Evolutionary conservation across 1,139 yeast species (phyloP), one percentile per base, ranked within the genome.

Genomic region (Yamadazyma sp.): DNA sequence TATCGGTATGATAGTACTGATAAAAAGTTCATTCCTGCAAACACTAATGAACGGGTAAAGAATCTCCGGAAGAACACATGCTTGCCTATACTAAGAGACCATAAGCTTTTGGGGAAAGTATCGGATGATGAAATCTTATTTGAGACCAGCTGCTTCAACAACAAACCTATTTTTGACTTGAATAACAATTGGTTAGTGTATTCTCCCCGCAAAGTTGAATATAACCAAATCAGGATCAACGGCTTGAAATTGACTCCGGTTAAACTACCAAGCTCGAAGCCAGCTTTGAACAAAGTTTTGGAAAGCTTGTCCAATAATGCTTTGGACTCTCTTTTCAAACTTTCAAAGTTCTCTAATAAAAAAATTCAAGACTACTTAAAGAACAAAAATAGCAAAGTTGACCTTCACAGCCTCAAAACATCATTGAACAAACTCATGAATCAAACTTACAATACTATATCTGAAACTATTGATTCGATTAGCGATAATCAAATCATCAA

Each of bases 161-260:
- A 31, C 1, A 75, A 72, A 39, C 72, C 79, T 0, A 64, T 78
- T 4, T 76, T 71, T 54, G 82, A 77, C 47, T 47, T 78, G 10
- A 66, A 67, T 28, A 80, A 78, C 5, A 59, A 72, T 35, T 75
- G 78, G 73, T 53, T 80, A 25, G 75, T 69, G 1, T 79, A 75
- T 48, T 70, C 67, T 5, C 76, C 79, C 4, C 57, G 64, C 3
- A 62, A 60, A 39, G 44, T 43, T 6, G 76, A 70, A 46, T 66
- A 62, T 46, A 52, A 57, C 24, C 64, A 61, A 32, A 45, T 65
- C 29, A 58, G 53, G 31, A 45, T 59, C 8, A 53, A 50, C 36
- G 39, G 43, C 24, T 32, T 31, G 8, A 37, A 24, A 31, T 58
- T 70, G 23, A 73, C 79, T 0, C 73, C 77, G 0, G 68, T 76